Conservation (phyloP, 805 yeast genomes). For the Candida hungchunana region DNA sequence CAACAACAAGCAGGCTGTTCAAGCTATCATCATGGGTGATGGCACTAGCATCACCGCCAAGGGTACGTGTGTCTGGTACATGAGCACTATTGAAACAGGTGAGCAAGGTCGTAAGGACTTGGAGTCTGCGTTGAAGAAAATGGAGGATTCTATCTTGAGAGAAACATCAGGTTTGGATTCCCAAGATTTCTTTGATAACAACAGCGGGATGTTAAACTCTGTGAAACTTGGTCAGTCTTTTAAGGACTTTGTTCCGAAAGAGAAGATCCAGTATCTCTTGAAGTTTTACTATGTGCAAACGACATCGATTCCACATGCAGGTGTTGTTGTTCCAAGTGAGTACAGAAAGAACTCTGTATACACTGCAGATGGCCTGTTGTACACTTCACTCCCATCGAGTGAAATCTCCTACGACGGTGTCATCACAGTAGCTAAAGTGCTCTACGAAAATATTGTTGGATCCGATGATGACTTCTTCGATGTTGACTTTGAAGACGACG, state of each 20-base stretch:
- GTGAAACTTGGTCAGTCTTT: slow-evolving; percentile 83
- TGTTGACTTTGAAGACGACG: slow-evolving; percentile 88
- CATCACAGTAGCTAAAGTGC: slow-evolving; percentile 69
- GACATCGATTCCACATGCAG: slow-evolving; percentile 52
- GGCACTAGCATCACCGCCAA: slow-evolving; percentile 83
- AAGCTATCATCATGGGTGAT: slow-evolving; percentile 81
- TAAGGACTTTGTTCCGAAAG: slow-evolving; percentile 79
- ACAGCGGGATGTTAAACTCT: slow-evolving; percentile 66
- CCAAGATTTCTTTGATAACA: slow-evolving; percentile 34
- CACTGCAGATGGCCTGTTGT: slow-evolving; percentile 44
- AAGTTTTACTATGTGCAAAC: slow-evolving; percentile 60
- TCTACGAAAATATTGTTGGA: slow-evolving; percentile 81
- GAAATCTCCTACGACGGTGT: slow-evolving; percentile 92
- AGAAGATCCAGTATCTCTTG: slow-evolving; percentile 56
- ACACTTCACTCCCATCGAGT: slow-evolving; percentile 67
- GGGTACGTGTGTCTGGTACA: slow-evolving; percentile 90
- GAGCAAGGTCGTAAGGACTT: slow-evolving; percentile 70
- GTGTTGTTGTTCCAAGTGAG: slow-evolving; percentile 41
- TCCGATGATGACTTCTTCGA: slow-evolving; percentile 95
- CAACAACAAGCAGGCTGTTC: slow-evolving; percentile 69
- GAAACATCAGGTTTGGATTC: slow-evolving; percentile 54
- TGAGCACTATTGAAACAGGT: slow-evolving; percentile 71
- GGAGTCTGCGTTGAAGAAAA: slow-evolving; percentile 71
- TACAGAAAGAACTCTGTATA: slow-evolving; percentile 33
- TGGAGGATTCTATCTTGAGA: slow-evolving; percentile 76